These are phyloP conservation scores for Handroanthus guayacan DNA, from an alignment of 257 asterid genomes.

Conservation along the genomic window DNA sequence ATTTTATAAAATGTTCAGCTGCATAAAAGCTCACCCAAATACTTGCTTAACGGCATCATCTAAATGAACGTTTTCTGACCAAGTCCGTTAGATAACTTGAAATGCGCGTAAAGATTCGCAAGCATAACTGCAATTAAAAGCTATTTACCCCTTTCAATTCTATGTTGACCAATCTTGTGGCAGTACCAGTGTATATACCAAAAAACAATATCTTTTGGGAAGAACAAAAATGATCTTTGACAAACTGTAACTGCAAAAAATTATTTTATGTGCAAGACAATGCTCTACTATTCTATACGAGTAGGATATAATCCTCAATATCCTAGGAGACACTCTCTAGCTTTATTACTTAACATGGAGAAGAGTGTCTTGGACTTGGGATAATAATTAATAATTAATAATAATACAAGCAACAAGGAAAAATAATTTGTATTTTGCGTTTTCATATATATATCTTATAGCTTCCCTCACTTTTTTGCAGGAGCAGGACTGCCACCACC, in stretches of 20 bases:
- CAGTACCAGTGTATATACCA: too few species aligned
- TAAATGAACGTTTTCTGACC: too few species aligned
- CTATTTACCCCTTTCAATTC: too few species aligned
- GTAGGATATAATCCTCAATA: not conserved
- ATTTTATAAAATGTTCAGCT: too few species aligned
- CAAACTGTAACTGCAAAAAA: slow-evolving; percentile 23
- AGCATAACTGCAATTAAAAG: too few species aligned
- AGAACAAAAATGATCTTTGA: not conserved
- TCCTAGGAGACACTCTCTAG: slow-evolving; percentile 7
- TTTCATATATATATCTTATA: not conserved
- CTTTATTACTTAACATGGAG: not conserved
- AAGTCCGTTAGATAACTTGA: too few species aligned
- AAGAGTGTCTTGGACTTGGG: not conserved
- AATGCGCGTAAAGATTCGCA: too few species aligned
- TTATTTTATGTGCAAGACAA: slow-evolving; percentile 6
- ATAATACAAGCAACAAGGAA: slow-evolving; percentile 8
- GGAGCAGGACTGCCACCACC: slow-evolving; percentile 74
- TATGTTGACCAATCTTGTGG: too few species aligned
- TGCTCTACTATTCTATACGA: slow-evolving; percentile 1
- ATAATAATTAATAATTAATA: not conserved
- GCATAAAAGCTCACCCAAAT: too few species aligned
- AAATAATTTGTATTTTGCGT: not conserved
- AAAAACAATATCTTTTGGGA: not conserved
- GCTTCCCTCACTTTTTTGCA: slow-evolving; percentile 45
- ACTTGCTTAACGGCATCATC: too few species aligned